Percentiles rank a stretch among this genome's conserved stretches.
Evolutionary conservation across 208 protist species (phyloP).

Genomic region (Angomonas desouzai): DNA sequence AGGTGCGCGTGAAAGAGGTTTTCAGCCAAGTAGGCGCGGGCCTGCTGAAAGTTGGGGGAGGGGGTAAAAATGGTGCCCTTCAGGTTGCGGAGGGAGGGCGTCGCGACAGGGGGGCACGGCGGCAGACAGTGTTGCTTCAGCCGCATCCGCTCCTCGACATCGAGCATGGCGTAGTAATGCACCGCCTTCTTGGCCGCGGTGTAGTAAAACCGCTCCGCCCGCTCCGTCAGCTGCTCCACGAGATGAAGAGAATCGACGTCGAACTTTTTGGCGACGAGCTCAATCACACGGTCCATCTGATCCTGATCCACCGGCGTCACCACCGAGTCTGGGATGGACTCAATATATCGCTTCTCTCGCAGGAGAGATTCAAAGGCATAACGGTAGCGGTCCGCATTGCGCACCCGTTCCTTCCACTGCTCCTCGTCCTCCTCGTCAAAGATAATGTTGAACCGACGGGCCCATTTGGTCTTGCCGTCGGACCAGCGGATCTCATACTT

Average conservation of each 20-base stretch:
- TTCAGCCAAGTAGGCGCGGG: conserved; percentile 59
- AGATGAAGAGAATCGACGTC: conserved; percentile 66
- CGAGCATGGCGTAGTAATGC: conserved; percentile 67
- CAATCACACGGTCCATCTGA: conserved; percentile 85
- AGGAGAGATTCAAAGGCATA: conserved; percentile 64
- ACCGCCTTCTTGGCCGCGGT: conserved; percentile 72
- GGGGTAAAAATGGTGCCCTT: conserved; percentile 78
- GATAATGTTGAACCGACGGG: conserved; percentile 85
- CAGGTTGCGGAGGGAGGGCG: conserved; percentile 53
- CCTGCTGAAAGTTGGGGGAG: conserved; percentile 69
- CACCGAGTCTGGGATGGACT: conserved; percentile 42
- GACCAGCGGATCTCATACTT: conserved; percentile 77
- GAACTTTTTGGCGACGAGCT: conserved; percentile 69
- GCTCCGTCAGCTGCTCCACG: conserved; percentile 66
- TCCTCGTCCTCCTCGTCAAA: conserved; percentile 82
- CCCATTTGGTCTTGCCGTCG: conserved; percentile 76
- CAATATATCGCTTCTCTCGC: conserved; percentile 74
- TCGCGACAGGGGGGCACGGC: conserved; percentile 16
- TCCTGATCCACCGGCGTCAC: conserved; percentile 73
- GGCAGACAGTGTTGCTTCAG: conserved; percentile 45
- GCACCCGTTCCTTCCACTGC: conserved; percentile 71
- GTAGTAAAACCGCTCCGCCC: conserved; percentile 80
- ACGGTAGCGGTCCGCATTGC: conserved; percentile 65
- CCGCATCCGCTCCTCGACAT: conserved; percentile 54
- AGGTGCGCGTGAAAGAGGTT: conserved; percentile 89